Conservation (phyloP, 768 basidiomycete genomes). For the Mycena capillaripes region DNA sequence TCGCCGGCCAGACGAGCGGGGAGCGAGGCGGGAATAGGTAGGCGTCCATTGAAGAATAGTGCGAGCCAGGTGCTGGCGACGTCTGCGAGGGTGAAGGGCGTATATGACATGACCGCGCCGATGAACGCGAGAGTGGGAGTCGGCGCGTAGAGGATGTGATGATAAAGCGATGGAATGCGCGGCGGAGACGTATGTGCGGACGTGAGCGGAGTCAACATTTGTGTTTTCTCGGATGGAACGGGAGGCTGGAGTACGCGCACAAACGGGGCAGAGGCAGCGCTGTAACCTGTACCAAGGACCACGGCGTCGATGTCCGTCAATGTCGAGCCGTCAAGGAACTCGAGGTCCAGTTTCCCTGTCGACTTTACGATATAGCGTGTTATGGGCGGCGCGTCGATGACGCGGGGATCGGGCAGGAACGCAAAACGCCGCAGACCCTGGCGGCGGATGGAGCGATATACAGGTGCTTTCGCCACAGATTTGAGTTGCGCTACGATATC, state of each 20-base stretch:
- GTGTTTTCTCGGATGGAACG: neutral
- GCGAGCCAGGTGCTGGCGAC: constrained; percentile 65
- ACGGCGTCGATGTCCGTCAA: constrained; percentile 59
- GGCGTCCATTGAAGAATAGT: constrained; percentile 52
- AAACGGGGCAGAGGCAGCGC: constrained; percentile 54
- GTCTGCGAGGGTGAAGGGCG: constrained; percentile 64
- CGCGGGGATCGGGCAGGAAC: constrained; percentile 59
- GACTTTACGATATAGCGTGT: constrained; percentile 44
- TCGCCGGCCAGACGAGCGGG: constrained; percentile 55
- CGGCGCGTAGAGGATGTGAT: constrained; percentile 60
- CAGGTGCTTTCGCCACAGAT: constrained; percentile 52
- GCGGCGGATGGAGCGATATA: constrained; percentile 63
- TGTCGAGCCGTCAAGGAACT: constrained; percentile 53
- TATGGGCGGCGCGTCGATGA: constrained; percentile 59
- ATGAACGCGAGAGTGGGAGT: constrained; percentile 64
- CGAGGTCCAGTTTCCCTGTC: constrained; percentile 47
- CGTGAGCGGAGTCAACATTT: constrained; percentile 45
- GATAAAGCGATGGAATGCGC: constrained; percentile 60
- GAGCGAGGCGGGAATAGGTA: constrained; percentile 50
- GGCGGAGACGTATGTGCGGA: constrained; percentile 44
- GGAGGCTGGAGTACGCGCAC: constrained; percentile 50
- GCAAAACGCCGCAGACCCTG: constrained; percentile 41
- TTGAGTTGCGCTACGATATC: constrained; percentile 65
- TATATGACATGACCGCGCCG: constrained; percentile 57
- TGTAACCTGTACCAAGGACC: constrained; percentile 63